phyloP scores from a whole-genome alignment of 2,329 filamentous ascomycete genomes.

The Penicillium crustosum region DNA sequence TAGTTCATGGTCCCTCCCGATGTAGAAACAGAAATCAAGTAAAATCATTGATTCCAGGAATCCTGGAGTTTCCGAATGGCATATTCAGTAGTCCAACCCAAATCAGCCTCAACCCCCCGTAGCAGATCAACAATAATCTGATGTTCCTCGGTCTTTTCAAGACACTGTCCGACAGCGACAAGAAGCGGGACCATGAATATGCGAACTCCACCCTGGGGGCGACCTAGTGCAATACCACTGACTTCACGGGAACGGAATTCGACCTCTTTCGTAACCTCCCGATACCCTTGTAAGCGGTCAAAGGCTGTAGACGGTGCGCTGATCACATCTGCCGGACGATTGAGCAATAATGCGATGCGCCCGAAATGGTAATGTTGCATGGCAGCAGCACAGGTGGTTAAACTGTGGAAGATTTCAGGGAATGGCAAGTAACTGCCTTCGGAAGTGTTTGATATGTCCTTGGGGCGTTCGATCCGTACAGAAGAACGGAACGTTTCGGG shows the following conservation, averaged over 20 bases:
- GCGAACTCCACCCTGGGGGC: conserved; percentile 57
- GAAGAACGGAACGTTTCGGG: conserved; percentile 59
- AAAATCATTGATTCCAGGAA: conserved; percentile 29
- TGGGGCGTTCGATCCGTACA: conserved; percentile 47
- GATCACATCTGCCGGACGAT: conserved; percentile 58
- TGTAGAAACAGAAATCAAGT: neutral
- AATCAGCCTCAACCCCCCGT: conserved; percentile 58
- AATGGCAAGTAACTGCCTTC: conserved; percentile 43
- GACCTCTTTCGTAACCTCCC: conserved; percentile 56
- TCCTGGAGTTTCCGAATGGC: conserved; percentile 50
- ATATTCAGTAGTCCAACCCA: conserved; percentile 61
- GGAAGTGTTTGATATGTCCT: conserved; percentile 31
- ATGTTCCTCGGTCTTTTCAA: conserved; percentile 54
- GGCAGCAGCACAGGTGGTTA: conserved; percentile 61
- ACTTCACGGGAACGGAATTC: conserved; percentile 59
- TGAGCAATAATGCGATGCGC: conserved; percentile 60
- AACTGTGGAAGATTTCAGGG: conserved; percentile 60
- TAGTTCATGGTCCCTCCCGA: neutral
- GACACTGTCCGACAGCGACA: conserved; percentile 60
- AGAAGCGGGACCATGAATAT: conserved; percentile 60
- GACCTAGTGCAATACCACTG: conserved; percentile 57
- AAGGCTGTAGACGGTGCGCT: conserved; percentile 54
- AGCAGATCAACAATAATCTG: conserved; percentile 56
- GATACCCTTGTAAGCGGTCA: conserved; percentile 57
- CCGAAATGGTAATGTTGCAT: conserved; percentile 68